These are phyloP conservation scores for Tetrapisispora iriomotensis DNA, from an alignment of 805 yeast species.

Conservation along the genomic window DNA sequence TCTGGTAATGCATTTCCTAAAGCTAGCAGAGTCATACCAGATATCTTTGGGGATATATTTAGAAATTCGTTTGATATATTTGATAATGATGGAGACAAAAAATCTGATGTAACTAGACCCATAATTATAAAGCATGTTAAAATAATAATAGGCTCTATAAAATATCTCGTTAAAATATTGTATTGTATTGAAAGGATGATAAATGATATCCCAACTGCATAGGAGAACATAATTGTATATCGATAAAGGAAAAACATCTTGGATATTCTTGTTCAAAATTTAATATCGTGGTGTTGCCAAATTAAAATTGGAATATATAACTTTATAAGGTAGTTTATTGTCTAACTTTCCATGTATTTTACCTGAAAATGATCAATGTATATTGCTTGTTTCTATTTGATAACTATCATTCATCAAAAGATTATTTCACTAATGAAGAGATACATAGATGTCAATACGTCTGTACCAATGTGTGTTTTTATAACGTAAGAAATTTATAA, in stretches of 20 bases:
- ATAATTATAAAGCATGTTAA: constrained; percentile 20
- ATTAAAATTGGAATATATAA: too few species aligned
- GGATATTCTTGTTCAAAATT: not conserved
- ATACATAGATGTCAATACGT: too few species aligned
- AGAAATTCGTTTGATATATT: constrained; percentile 48
- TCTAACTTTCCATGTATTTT: too few species aligned
- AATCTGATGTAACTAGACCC: constrained; percentile 76
- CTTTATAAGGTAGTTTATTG: too few species aligned
- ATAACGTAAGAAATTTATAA: too few species aligned
- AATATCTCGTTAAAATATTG: not conserved
- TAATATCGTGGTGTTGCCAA: not conserved
- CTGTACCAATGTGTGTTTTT: too few species aligned
- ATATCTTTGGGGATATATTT: constrained; percentile 60
- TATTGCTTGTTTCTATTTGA: too few species aligned
- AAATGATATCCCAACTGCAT: not conserved
- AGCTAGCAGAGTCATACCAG: constrained; percentile 82
- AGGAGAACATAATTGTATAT: not conserved
- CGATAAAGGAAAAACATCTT: not conserved
- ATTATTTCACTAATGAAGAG: too few species aligned
- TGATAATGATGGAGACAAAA: constrained; percentile 67
- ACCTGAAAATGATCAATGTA: too few species aligned
- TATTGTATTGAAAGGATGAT: not conserved
- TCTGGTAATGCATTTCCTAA: constrained; percentile 93
- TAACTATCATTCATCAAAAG: too few species aligned
- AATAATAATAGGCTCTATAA: constrained; percentile 1